phyloP scores from a whole-genome alignment of 306 rosid genomes.

The Citrullus amarus region DNA sequence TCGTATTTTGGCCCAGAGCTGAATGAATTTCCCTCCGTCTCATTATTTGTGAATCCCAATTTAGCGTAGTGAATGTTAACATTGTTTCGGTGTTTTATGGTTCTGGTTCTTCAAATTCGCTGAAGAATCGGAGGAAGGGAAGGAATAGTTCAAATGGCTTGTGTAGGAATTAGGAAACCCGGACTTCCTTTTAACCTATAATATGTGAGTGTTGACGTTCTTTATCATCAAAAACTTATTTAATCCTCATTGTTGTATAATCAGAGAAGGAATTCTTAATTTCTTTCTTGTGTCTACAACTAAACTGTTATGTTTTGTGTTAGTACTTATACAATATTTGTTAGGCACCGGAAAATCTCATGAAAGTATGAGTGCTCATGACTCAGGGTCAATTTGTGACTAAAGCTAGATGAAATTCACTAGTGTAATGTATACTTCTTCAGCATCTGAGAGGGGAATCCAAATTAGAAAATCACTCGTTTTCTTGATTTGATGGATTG shows the following conservation, averaged over 20 bases:
- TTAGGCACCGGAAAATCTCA: background rate
- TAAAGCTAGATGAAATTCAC: background rate
- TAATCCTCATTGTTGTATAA: background rate
- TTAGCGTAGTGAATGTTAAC: background rate
- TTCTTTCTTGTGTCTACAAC: background rate
- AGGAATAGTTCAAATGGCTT: background rate
- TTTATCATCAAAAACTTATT: background rate
- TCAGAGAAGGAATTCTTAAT: background rate
- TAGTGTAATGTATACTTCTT: background rate
- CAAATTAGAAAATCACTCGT: background rate
- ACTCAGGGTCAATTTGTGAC: background rate
- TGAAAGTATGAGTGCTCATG: background rate
- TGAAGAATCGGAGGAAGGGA: background rate
- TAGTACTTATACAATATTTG: background rate
- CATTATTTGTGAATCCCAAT: background rate
- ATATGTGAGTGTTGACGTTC: no score
- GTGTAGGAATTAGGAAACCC: background rate
- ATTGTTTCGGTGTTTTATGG: background rate
- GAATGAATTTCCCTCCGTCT: background rate
- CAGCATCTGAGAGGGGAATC: background rate
- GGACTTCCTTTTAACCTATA: no score
- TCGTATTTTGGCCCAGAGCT: background rate
- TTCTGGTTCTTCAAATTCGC: background rate
- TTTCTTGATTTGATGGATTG: background rate
- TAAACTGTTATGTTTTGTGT: background rate